These are phyloP conservation scores for Yamadazyma spencermartinsiae DNA, from an alignment of 1,139 yeast genomes.

Conservation along the genomic window DNA sequence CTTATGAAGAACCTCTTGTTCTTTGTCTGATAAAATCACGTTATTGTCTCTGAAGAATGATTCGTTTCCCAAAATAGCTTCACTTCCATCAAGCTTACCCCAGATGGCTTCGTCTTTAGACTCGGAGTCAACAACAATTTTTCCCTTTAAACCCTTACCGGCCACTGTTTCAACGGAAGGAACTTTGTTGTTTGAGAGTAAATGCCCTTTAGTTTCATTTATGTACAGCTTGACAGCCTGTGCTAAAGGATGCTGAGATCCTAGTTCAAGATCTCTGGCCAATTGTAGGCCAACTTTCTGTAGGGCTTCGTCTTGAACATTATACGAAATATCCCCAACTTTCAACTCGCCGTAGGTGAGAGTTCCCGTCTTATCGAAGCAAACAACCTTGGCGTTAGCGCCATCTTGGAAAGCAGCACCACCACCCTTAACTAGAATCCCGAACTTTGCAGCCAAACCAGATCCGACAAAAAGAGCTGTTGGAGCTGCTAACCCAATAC, in stretches of 20 bases:
- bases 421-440: conserved; percentile 79
- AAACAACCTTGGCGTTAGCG: conserved; percentile 58
- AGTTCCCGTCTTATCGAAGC: conserved; percentile 83
- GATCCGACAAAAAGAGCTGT: conserved; percentile 50
- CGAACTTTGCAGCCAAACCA: conserved; percentile 52
- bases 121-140: conserved; percentile 28
- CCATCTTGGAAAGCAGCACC: conserved; percentile 84
- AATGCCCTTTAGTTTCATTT: conserved; percentile 20
- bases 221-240: conserved; percentile 52
- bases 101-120: conserved; percentile 24
- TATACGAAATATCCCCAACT: conserved; percentile 50
- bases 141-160: conserved; percentile 60
- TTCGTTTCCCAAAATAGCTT: conserved; percentile 68
- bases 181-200: conserved; percentile 38
- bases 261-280: conserved; percentile 59
- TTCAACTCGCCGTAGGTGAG: conserved; percentile 64
- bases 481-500: conserved; percentile 50
- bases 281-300: conserved; percentile 40
- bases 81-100: conserved; percentile 30
- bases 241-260: conserved; percentile 74
- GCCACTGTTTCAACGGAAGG: conserved; percentile 53
- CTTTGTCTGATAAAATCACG: conserved; percentile 25
- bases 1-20: conserved; percentile 29
- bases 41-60: conserved; percentile 48
- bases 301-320: conserved; percentile 17